Conservation (phyloP, 306 rosid species). For the Canavalia ensiformis region DNA sequence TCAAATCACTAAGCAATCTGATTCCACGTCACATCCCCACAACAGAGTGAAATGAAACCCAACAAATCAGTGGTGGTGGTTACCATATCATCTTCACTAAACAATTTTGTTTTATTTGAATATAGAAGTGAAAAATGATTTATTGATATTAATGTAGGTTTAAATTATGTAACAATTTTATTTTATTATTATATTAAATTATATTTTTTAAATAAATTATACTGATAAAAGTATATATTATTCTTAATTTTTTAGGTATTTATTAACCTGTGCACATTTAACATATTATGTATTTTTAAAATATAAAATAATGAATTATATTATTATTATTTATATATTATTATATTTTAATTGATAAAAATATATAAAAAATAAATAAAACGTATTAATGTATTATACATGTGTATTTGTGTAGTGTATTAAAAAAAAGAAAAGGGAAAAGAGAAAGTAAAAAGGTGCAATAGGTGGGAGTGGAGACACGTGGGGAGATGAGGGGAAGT, state of each 20-base stretch:
- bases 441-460: too few relatives aligned
- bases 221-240: not conserved
- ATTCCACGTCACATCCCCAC: constrained; percentile 50
- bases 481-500: constrained; percentile 42
- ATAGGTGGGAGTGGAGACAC: constrained; percentile 51
- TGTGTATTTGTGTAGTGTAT: too few relatives aligned
- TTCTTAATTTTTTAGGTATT: not conserved
- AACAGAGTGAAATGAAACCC: constrained; percentile 52
- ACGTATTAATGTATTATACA: too few relatives aligned
- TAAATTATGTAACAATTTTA: not conserved
- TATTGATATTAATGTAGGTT: not conserved
- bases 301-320: not conserved
- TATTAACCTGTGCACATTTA: not conserved
- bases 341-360: too few relatives aligned
- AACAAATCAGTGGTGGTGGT: constrained; percentile 50
- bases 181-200: not conserved
- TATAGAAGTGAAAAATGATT: not conserved
- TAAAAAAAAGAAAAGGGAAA: too few relatives aligned
- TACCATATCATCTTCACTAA: constrained; percentile 53
- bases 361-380: not conserved
- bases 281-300: not conserved
- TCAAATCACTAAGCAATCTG: constrained; percentile 27
- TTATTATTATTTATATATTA: not conserved
- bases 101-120: not conserved
- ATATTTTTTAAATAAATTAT: not conserved